Evolutionary conservation across 345 rosid species (phyloP), one percentile per base, ranked within the genome.

Genomic region (Syzygium grande): DNA sequence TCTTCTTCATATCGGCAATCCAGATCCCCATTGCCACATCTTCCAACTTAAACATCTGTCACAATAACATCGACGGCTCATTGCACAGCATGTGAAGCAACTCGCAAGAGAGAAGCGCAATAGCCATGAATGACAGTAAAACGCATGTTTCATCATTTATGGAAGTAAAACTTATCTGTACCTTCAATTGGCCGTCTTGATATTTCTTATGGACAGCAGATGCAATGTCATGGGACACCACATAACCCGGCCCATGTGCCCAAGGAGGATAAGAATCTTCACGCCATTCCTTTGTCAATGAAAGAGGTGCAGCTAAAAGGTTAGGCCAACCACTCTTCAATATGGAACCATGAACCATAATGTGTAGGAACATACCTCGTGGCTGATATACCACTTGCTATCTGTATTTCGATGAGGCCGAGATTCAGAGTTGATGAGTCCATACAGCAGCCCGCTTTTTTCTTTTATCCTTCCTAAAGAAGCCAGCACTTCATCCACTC

Each of bases 11-110:
- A 11, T 94, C 94, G 1, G 93, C 91, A 5, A 98, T 97, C 99
- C 99, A 98, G 87, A 98, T 96, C 63, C 99, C 99, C 99, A 98
- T 97, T 6, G 98, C 98, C 85, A 96, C 98, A 86, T 98, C 99
- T 94, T 97, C 99, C 84, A 98, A 95, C 95, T 98, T 97, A 88
- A 97, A 98, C 97, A 98, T 98, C 99, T 98, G 94, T 77, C 59
- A 85, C 17, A 85, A 43, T 27, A 55, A 73, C 46, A 73, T 73
- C 5, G 7, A 41, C 5, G 46, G 22, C 46, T 73, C 49, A 73
- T 19, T 19, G 3, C 46, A 5, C 79, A 17, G 25, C 6, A 1
- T 2, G 13, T 34, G 49, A 68, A 68, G 54, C 27, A 38, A 30
- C 63, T 86, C 11, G 9, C 63, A 16, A n/a, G 52, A 49, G n/a